A percentile compares a stretch with the other conserved stretches of the same genome.
phyloP scores from a whole-genome alignment of 768 basidiomycete genomes.

The Pisolithus albus region DNA sequence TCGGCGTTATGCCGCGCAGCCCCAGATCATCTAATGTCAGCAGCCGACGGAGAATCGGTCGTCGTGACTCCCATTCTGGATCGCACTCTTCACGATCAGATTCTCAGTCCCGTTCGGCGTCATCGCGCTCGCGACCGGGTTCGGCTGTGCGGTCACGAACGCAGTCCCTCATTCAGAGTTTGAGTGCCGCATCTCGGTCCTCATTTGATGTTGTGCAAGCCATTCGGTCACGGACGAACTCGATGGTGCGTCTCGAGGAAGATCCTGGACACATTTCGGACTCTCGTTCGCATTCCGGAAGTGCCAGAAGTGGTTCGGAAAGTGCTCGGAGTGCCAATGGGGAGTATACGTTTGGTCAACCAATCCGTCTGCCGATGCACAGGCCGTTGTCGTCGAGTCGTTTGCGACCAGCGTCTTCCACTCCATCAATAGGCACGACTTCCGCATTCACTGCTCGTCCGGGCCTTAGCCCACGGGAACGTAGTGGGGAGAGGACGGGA shows the following conservation, averaged over 20 bases:
- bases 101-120: conserved; percentile 16
- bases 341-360: conserved; percentile 71
- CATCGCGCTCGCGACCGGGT: conserved; percentile 38
- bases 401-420: conserved; percentile 10
- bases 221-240: conserved; percentile 50
- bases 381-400: conserved; percentile 12
- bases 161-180: conserved; percentile 60
- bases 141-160: conserved; percentile 55
- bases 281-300: conserved; percentile 36
- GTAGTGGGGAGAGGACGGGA: conserved; percentile 15
- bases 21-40: conserved; percentile 38
- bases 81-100: conserved; percentile 22
- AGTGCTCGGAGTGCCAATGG: conserved; percentile 47
- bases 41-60: conserved; percentile 27
- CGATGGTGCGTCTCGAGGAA: conserved; percentile 62
- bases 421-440: conserved; percentile 21
- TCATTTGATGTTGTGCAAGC: conserved; percentile 51
- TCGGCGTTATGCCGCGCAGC: conserved; percentile 45
- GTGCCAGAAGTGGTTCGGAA: conserved; percentile 47
- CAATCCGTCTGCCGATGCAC: conserved; percentile 31
- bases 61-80: conserved; percentile 32
- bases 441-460: conserved; percentile 16
- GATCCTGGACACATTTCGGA: conserved; percentile 34
- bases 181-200: conserved; percentile 54
- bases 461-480: conserved; percentile 6